phyloP scores from a whole-genome alignment of 2,329 filamentous ascomycete species.

The Paecilomyces fulvus region DNA sequence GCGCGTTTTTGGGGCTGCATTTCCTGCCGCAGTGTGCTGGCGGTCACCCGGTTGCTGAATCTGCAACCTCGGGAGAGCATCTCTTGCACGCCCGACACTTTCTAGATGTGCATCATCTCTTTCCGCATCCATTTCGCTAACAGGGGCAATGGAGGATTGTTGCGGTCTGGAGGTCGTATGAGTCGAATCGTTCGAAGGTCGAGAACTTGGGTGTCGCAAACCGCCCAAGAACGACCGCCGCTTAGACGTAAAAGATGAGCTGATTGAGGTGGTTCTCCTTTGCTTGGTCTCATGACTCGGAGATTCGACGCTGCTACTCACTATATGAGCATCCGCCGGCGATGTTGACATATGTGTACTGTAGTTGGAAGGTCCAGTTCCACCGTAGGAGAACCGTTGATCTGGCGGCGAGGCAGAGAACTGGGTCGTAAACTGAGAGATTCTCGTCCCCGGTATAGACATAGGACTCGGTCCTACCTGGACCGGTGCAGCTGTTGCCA shows the following conservation, averaged over 20 bases:
- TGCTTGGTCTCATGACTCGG: neutral
- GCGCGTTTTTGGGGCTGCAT: neutral
- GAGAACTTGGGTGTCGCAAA: neutral
- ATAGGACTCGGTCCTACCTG: slow-evolving; percentile 2
- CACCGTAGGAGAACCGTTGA: neutral
- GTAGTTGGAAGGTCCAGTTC: neutral
- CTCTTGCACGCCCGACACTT: neutral
- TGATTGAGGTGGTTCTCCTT: neutral
- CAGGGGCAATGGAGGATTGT: neutral
- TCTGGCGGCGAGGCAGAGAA: neutral
- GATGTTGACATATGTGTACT: neutral
- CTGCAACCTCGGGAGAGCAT: neutral
- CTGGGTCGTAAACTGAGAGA: neutral
- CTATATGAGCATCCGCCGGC: neutral
- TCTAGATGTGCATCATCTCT: neutral
- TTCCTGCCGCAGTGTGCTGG: neutral
- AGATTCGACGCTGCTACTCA: neutral
- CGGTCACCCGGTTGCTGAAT: neutral
- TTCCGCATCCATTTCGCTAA: neutral
- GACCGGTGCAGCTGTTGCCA: slow-evolving; percentile 13
- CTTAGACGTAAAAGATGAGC: neutral
- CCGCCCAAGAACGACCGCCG: neutral
- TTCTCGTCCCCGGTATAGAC: neutral
- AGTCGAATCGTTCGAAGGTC: neutral
- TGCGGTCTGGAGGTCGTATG: neutral